phyloP scores from a whole-genome alignment of 1,284 basidiomycete species.

The Ganoderma multipileum region DNA sequence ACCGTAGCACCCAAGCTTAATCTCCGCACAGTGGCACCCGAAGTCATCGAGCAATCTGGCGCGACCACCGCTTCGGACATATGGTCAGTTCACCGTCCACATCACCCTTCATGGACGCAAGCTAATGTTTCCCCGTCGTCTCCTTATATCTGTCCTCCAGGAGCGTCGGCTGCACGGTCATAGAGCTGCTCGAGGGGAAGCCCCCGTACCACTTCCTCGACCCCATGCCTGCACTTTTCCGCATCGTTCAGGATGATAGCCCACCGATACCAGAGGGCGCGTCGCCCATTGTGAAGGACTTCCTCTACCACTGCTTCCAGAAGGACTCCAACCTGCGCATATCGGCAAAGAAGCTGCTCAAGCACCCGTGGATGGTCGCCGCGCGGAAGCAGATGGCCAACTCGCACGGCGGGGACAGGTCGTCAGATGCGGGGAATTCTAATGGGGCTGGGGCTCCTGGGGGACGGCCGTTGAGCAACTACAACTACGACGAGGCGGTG shows the following conservation, averaged over 20 bases:
- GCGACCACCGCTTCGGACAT: conserved; percentile 97
- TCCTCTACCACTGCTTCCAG: conserved; percentile 97
- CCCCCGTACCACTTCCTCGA: conserved; percentile 96
- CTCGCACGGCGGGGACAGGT: conserved; percentile 46
- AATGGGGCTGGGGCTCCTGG: conserved; percentile 39
- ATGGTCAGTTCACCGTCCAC: conserved; percentile 61
- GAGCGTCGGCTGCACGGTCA: conserved; percentile 96
- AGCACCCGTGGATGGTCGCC: conserved; percentile 95
- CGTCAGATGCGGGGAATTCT: conserved; percentile 40
- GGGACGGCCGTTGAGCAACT: conserved; percentile 69
- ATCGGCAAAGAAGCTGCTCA: conserved; percentile 90
- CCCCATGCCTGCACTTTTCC: conserved; percentile 97
- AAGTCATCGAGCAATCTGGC: conserved; percentile 96
- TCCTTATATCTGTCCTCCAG: conserved; percentile 43
- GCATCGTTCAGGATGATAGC: conserved; percentile 97
- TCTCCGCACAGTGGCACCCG: conserved; percentile 82
- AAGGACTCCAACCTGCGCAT: conserved; percentile 96
- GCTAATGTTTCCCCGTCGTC: neutral
- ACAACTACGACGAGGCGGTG: conserved; percentile 93
- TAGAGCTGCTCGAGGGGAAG: conserved; percentile 94
- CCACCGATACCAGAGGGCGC: conserved; percentile 96
- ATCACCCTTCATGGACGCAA: neutral
- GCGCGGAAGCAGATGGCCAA: conserved; percentile 76
- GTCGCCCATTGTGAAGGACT: conserved; percentile 94
- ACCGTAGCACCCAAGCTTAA: conserved; percentile 27